Evolutionary conservation across 2,329 filamentous ascomycete species (phyloP).

Genomic region (Elsinoe arachidis): DNA sequence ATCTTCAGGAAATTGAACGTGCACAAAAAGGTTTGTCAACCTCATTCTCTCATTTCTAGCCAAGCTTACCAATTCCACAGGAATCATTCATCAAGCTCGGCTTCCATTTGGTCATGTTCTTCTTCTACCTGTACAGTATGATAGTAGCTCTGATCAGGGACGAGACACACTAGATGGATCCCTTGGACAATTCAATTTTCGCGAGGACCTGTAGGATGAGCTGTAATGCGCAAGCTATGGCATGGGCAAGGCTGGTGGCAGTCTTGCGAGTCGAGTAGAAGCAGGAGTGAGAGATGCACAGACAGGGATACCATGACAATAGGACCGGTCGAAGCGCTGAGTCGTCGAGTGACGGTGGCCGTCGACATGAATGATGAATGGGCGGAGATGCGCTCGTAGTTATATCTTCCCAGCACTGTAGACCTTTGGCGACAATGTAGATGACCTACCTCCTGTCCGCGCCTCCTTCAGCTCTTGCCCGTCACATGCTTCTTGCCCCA

Average conservation of each 20-base stretch:
- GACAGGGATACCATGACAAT: background rate
- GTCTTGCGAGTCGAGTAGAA: too few relatives aligned
- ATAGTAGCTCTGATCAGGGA: constrained; percentile 87
- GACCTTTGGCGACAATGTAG: background rate
- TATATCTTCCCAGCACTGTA: constrained; percentile 13
- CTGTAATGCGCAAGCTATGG: background rate
- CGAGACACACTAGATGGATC: constrained; percentile 54
- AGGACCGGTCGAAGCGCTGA: background rate
- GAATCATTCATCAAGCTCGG: constrained; percentile 99
- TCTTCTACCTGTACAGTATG: constrained; percentile 76
- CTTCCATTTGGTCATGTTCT: constrained; percentile 99
- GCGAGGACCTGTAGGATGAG: background rate
- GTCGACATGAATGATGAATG: background rate
- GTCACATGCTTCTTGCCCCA: background rate
- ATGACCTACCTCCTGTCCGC: background rate
- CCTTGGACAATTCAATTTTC: background rate
- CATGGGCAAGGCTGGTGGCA: background rate
- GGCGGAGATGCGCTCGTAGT: background rate
- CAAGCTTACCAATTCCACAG: constrained; percentile 38
- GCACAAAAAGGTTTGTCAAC: constrained; percentile 75
- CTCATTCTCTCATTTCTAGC: constrained; percentile 11
- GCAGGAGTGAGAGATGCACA: too few relatives aligned
- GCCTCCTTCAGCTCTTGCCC: background rate
- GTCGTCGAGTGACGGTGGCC: background rate
- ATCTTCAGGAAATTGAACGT: constrained; percentile 99